A percentile compares a stretch with the other conserved stretches of the same genome.
Evolutionary conservation across 768 basidiomycete genomes (phyloP).

Genomic region (Cystofilobasidium ferigula): DNA sequence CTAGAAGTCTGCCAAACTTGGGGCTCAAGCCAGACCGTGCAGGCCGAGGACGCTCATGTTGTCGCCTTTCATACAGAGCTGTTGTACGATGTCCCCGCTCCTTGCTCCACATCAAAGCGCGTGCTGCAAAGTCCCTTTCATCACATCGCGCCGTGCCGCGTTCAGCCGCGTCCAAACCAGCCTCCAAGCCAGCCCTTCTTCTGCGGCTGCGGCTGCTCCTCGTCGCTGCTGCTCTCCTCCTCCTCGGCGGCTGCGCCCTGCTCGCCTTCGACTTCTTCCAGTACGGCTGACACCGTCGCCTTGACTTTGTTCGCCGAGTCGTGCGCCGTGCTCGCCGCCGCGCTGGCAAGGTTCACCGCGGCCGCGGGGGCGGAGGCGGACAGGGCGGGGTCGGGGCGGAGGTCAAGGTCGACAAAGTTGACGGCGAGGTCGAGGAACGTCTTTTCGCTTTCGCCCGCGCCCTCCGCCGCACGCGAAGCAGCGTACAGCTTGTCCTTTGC

Average conservation of each 20-base stretch:
- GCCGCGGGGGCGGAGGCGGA: background rate
- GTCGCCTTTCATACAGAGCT: no score
- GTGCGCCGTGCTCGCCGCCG: background rate
- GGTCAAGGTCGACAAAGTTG: slow-evolving; percentile 9
- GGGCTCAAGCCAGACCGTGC: no score
- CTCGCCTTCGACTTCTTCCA: background rate
- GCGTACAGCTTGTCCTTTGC: slow-evolving; percentile 41
- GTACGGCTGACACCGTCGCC: background rate
- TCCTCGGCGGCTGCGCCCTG: background rate
- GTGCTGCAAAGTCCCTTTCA: no score
- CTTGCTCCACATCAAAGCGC: slow-evolving; percentile 25
- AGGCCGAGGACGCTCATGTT: background rate
- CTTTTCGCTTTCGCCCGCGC: background rate
- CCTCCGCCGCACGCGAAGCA: background rate
- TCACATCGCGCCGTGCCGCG: no score
- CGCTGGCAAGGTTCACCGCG: background rate
- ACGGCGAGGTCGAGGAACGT: slow-evolving; percentile 8
- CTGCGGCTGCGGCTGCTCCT: background rate
- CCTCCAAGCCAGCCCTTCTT: slow-evolving; percentile 14
- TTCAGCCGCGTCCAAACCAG: slow-evolving; percentile 6
- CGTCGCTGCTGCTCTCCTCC: background rate
- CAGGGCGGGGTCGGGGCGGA: background rate
- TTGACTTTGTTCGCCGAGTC: no score
- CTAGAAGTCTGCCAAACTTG: no score
- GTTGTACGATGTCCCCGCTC: no score